A percentile compares a stretch with the other conserved stretches of the same genome.
Conservation (phyloP, 352 stramenopile species). For the Thraustochytrium striatum region DNA sequence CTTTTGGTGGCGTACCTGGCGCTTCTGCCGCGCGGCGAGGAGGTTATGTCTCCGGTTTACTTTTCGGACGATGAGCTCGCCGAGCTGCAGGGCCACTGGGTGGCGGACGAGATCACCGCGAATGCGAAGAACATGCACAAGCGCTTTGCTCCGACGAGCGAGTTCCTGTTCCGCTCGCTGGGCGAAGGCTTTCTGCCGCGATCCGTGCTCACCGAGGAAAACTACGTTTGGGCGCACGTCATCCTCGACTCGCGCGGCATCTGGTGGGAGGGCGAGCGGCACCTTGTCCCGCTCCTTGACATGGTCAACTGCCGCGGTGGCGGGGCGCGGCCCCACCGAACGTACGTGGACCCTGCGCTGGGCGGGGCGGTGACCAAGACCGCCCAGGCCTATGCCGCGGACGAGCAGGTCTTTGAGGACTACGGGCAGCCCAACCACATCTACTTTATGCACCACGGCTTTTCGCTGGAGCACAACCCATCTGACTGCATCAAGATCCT, state of each 20-base stretch:
- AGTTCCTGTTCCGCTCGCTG: neutral
- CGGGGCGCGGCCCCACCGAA: slow-evolving; percentile 61
- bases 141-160: too few species aligned
- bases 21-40: slow-evolving; percentile 63
- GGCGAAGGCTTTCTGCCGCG: slow-evolving; percentile 49
- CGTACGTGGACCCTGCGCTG: slow-evolving; percentile 48
- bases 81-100: slow-evolving; percentile 58
- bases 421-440: slow-evolving; percentile 88
- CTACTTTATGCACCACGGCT: slow-evolving; percentile 85
- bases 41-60: slow-evolving; percentile 58
- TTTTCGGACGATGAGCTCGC: slow-evolving; percentile 61
- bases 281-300: slow-evolving; percentile 87
- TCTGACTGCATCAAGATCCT: slow-evolving; percentile 33
- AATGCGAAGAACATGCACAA: slow-evolving; percentile 58
- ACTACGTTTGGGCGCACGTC: slow-evolving; percentile 72
- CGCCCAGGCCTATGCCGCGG: slow-evolving; percentile 44
- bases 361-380: slow-evolving; percentile 55
- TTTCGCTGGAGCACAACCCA: slow-evolving; percentile 61
- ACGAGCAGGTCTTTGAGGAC: slow-evolving; percentile 81
- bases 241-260: slow-evolving; percentile 84
- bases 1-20: slow-evolving; percentile 75
- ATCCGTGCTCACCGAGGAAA: slow-evolving; percentile 61
- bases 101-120: slow-evolving; percentile 56
- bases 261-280: slow-evolving; percentile 79
- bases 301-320: slow-evolving; percentile 81